A percentile compares a stretch with the other conserved stretches of the same genome.
These are phyloP conservation scores for Globisporangium camurandrum DNA, from an alignment of 352 stramenopile genomes.

Conservation along the genomic window DNA sequence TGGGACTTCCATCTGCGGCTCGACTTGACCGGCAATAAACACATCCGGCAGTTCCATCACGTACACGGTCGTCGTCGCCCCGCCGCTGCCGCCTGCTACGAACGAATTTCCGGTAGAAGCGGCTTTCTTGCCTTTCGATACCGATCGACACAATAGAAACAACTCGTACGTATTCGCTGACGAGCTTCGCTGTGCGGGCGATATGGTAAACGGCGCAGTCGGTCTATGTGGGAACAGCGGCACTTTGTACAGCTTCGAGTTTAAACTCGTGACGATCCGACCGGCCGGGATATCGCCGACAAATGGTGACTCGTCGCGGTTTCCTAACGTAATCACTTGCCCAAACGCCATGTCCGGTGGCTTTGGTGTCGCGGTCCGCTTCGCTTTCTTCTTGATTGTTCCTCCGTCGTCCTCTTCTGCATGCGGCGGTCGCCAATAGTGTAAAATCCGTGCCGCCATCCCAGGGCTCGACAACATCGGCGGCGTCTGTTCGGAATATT, in stretches of 20 bases:
- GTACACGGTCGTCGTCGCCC: constrained; percentile 57
- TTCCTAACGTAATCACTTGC: constrained; percentile 72
- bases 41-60: constrained; percentile 73
- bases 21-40: constrained; percentile 72
- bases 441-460: no score
- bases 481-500: no score
- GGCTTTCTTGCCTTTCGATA: constrained; percentile 76
- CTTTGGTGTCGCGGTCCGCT: constrained; percentile 50
- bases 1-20: constrained; percentile 83
- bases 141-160: constrained; percentile 62
- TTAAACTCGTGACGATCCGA: constrained; percentile 68
- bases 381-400: constrained; percentile 80
- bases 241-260: constrained; percentile 81
- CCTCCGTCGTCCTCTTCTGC: no score
- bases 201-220: constrained; percentile 32
- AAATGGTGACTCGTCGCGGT: constrained; percentile 78
- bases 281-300: constrained; percentile 72
- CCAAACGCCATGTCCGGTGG: constrained; percentile 73
- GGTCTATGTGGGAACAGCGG: constrained; percentile 71
- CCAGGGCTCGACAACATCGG: background rate
- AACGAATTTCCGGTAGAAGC: constrained; percentile 5
- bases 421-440: no score
- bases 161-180: no score
- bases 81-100: constrained; percentile 8
- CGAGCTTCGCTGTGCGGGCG: no score